Conservation (phyloP, 129 eudicot species). For the Flaveria trinervia region DNA sequence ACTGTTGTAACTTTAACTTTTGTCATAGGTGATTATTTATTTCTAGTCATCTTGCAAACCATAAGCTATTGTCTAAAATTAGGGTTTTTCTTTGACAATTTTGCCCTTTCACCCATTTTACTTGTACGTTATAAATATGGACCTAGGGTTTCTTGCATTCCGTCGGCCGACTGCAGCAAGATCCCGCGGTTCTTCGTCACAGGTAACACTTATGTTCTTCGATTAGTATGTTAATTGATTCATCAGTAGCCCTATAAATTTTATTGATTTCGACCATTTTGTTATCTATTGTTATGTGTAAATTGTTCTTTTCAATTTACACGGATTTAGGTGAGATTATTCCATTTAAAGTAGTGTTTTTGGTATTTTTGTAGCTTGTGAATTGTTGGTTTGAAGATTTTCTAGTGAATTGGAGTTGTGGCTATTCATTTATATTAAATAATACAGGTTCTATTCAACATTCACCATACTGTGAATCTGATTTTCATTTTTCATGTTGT, state of each 20-base stretch:
- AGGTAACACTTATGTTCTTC: not conserved
- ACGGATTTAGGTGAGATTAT: not conserved
- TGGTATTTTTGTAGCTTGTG: not conserved
- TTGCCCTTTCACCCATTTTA: not conserved
- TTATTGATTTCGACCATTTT: not conserved
- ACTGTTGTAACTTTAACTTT: no score
- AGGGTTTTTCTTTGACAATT: slow-evolving; percentile 8
- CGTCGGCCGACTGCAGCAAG: slow-evolving; percentile 5
- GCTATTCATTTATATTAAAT: not conserved
- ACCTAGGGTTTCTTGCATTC: not conserved
- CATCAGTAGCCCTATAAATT: not conserved
- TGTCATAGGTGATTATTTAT: not conserved
- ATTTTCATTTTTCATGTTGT: not conserved
- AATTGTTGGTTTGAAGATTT: not conserved
- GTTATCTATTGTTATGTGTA: not conserved
- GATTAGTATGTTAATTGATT: not conserved
- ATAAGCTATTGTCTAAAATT: no score
- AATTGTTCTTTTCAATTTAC: not conserved
- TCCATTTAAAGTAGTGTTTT: not conserved
- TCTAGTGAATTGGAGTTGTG: not conserved
- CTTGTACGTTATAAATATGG: not conserved
- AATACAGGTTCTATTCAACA: not conserved
- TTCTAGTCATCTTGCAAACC: no score
- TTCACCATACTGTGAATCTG: not conserved
- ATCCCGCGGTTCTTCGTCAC: slow-evolving; percentile 1